Evolutionary conservation across 441 rosid genomes (phyloP), one percentile per base, ranked within the genome.

Genomic region (Croton setiger): DNA sequence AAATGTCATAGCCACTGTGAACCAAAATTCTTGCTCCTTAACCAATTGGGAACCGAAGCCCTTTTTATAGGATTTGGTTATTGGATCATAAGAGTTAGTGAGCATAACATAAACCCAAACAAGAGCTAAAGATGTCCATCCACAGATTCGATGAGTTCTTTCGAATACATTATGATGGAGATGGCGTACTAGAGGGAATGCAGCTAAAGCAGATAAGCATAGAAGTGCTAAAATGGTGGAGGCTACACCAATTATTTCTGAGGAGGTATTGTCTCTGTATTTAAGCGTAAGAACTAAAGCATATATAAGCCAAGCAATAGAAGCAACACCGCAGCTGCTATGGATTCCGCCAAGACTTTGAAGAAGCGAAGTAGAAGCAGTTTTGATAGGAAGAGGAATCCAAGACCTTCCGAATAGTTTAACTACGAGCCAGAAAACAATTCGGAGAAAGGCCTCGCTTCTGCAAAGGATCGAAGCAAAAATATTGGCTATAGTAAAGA

Each of bases 281-380:
- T 85, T 79, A 2, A 88, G 78, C 12, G 86, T 79, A 18, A 81
- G 83, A 39, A 82, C 75, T 5, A 88, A 55, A 0, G 91, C 68
- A 55, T 88, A 88, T 23, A 81, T 64, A 9, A 92, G 91, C 96
- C 95, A 92, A 0, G 83, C 85, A 6, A 87, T 73, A 1, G 93
- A 92, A 23, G 93, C 87, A 47, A 90, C 66, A 1, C 92, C 96
- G 11, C 93, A 90, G 10, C 93, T 79, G 48, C 93, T 92, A 31
- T 90, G 98, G 54, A 90, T 80, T 5, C 96, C 98, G 0, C 93
- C 91, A 5, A 88, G 82, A 57, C 87, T 85, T 63, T 92, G 91
- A 20, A 92, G 88, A 47, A 88, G 77, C 21, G 93, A 82, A 2
- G 96, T 88, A 21, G 84, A 75, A 1, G 87, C 70, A 0, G 86